Evolutionary conservation across 768 basidiomycete genomes (phyloP).

Genomic region (Suillus luteus): DNA sequence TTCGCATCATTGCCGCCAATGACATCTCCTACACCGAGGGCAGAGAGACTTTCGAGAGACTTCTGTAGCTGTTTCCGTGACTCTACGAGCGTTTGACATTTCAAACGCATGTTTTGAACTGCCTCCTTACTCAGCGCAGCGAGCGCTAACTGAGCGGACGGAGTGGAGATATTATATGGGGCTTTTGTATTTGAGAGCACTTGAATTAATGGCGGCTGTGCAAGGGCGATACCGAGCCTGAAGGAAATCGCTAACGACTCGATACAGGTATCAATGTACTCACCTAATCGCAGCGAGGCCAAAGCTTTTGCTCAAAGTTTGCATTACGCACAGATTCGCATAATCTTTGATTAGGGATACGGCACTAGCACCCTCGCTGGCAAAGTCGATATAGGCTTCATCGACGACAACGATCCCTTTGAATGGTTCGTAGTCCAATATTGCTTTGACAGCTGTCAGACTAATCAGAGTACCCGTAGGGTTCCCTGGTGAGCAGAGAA

Average conservation of each 20-base stretch:
- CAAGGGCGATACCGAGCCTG: constrained; percentile 88
- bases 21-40: constrained; percentile 60
- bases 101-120: constrained; percentile 62
- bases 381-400: constrained; percentile 98
- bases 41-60: constrained; percentile 46
- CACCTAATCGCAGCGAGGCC: constrained; percentile 95
- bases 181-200: constrained; percentile 95
- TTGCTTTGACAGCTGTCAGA: constrained; percentile 60
- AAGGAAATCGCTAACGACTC: constrained; percentile 3
- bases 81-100: constrained; percentile 56
- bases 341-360: constrained; percentile 75
- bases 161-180: constrained; percentile 94
- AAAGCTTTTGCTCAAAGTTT: constrained; percentile 95
- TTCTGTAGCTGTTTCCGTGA: constrained; percentile 59
- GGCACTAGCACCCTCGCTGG: constrained; percentile 60
- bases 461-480: constrained; percentile 90
- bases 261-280: constrained; percentile 23
- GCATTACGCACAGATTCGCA: constrained; percentile 90
- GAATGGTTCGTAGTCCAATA: constrained; percentile 81
- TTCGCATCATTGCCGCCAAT: constrained; percentile 90
- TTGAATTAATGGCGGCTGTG: constrained; percentile 88
- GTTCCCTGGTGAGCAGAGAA: constrained; percentile 97
- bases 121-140: constrained; percentile 73
- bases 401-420: constrained; percentile 93
- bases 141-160: constrained; percentile 81